These are phyloP conservation scores for Epichloe brachyelytri DNA, from an alignment of 2,329 filamentous ascomycete species.

Conservation along the genomic window DNA sequence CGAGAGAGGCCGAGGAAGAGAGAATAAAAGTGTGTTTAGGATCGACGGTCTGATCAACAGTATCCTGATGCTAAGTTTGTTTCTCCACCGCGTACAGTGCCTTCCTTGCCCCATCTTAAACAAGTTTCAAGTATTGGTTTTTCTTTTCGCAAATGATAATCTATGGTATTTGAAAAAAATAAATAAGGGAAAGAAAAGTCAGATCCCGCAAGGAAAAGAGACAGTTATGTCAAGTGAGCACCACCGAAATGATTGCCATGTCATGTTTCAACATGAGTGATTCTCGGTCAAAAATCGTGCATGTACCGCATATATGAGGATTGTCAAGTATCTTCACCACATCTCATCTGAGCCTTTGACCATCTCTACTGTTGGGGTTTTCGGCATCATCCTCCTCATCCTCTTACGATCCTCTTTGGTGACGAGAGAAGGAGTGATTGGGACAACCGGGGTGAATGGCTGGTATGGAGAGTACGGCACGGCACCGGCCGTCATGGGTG, in stretches of 20 bases:
- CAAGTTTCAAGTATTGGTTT: background rate
- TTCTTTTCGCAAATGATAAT: background rate
- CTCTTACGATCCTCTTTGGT: constrained; percentile 58
- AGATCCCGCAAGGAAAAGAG: background rate
- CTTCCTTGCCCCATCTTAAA: background rate
- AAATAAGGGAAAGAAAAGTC: background rate
- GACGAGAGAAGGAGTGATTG: constrained; percentile 63
- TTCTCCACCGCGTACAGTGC: background rate
- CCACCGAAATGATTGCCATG: background rate
- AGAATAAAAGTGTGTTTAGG: background rate
- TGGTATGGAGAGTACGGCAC: constrained; percentile 70
- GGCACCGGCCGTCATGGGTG: constrained; percentile 47
- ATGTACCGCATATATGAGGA: background rate
- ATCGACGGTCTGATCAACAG: background rate
- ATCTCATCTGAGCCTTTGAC: constrained; percentile 49
- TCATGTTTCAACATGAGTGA: background rate
- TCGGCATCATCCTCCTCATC: constrained; percentile 50
- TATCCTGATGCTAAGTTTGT: background rate
- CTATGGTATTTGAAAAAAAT: background rate
- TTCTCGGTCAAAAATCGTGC: background rate
- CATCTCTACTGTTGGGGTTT: constrained; percentile 50
- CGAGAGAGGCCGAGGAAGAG: background rate
- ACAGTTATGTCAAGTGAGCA: background rate
- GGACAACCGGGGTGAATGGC: constrained; percentile 62
- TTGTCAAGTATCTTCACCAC: constrained; percentile 35